Base-by-base conservation (phyloP, 306 rosid genomes). In the Corylus americana region DNA sequence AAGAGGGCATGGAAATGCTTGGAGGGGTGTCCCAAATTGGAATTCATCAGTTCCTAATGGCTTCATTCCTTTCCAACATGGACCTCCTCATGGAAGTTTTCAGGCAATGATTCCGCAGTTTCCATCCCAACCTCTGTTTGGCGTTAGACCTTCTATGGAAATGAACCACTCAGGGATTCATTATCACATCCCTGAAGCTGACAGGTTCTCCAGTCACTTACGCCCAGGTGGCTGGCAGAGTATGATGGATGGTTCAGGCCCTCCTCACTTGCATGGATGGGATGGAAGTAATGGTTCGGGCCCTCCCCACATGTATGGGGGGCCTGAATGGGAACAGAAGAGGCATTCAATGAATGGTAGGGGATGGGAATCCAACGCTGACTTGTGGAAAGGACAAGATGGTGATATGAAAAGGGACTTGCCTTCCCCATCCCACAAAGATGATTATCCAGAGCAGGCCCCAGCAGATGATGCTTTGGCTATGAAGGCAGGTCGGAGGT, bases 11-110 rank as follows among this genome's bases (percentile, higher is more conserved):
- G 91, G 91, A 62, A 94, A 92, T 83, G 77, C 94, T 57, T 96
- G 99, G 99, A 96, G 99, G 86, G 97, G 92, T 70, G 88, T 89
- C 72, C 96, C 97, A 68, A 89, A 86, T 85, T 96, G 99, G 99
- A 77, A 84, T 59, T 80, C 96, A 37, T 94, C 97, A 0, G 86
- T 91, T 49, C 94, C 96, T 68, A 96, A 93, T 86, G 97, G 97
- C 78, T 91, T 91, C 85, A 90, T 90, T 80, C 99, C 96, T 78
- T 96, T 93, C 88, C 98, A 90, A 68, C 98, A 89, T 51, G 98
- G 98, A 62, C 97, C 93, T 75, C 86, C 92, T 74, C 96, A 92
- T 75, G 96, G 97, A 78, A 93, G 93, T 66, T 96, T 96, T 89
- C 99, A 90, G 76, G 85, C 96, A 71, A 90, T 91, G 81, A 81